Percentiles rank a stretch among this genome's conserved stretches.
These are phyloP conservation scores for Phytophthora ohioensis DNA, from an alignment of 352 stramenopile genomes.

Conservation along the genomic window DNA sequence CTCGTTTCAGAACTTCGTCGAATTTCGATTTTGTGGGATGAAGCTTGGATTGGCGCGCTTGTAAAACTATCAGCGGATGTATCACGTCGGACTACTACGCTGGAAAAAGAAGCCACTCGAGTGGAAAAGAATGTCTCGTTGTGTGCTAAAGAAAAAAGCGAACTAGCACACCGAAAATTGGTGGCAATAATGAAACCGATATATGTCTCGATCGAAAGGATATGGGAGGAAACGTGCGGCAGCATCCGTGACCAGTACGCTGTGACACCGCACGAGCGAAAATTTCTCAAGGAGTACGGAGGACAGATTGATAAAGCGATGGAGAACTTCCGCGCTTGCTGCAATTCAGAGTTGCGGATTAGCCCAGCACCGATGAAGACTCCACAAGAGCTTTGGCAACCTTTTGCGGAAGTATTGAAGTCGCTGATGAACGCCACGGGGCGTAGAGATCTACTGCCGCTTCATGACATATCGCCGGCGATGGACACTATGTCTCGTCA, in stretches of 20 bases:
- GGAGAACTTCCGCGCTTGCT: slow-evolving; percentile 55
- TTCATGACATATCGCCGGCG: slow-evolving; percentile 80
- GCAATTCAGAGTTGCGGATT: slow-evolving; percentile 32
- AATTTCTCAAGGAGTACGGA: slow-evolving; percentile 75
- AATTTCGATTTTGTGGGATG: slow-evolving; percentile 87
- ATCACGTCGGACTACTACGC: slow-evolving; percentile 62
- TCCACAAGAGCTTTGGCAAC: slow-evolving; percentile 58
- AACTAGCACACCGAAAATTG: slow-evolving; percentile 75
- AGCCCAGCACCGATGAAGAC: slow-evolving; percentile 27
- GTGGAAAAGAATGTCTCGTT: slow-evolving; percentile 79
- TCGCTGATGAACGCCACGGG: slow-evolving; percentile 48
- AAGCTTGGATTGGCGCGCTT: slow-evolving; percentile 77
- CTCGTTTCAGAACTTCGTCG: slow-evolving; percentile 80
- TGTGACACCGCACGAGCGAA: slow-evolving; percentile 76
- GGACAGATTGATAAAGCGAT: slow-evolving; percentile 56
- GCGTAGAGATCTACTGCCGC: slow-evolving; percentile 58
- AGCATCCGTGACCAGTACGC: slow-evolving; percentile 28
- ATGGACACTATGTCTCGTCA: slow-evolving; percentile 55
- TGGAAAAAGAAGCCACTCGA: slow-evolving; percentile 79
- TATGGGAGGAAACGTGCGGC: slow-evolving; percentile 78
- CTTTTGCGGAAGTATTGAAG: slow-evolving; percentile 84
- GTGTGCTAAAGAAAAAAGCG: slow-evolving; percentile 64
- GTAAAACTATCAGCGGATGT: slow-evolving; percentile 83
- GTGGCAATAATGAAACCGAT: slow-evolving; percentile 89
- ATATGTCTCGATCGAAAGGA: slow-evolving; percentile 62